Base-by-base conservation (phyloP, 129 eudicot genomes). In the Apium graveolens region DNA sequence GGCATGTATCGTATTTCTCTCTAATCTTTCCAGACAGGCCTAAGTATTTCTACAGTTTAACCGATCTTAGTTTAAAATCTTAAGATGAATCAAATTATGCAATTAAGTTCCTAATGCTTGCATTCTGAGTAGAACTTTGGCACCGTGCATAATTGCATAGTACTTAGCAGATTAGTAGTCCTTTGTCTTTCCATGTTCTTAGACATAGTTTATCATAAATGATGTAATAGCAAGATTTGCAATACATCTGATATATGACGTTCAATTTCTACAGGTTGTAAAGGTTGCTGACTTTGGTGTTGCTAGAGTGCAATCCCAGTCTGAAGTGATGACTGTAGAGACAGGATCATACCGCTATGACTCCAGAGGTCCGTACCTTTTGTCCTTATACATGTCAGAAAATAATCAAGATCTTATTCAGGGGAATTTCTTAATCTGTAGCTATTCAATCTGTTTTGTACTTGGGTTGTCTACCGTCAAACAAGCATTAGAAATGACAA, bases 391-490 rank as follows among this genome's bases (percentile, higher is more conserved):
- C 12, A 72, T 81, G 34, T 38, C 46, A 5, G 38, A 76, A n/a
- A n/a, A n/a, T n/a, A 80, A 87, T 80, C 95, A 78, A 79, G 88
- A 90, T 48, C 70, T 92, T 78, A 78, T 96, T 46, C 81, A 84
- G 76, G 99, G 99, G 62, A 90, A 89, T 75, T 89, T 96, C 32
- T 85, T 96, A 80, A 87, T 96, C 51, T 96, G 99, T 79, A 92
- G 97, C 88, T 96, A 90, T 80, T 87, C 99, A 0, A 86, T 92
- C 43, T 95, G 93, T 51, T 96, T 92, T 78, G 97, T 96, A 31
- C 91, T 96, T 26, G 99, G 99, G 72, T 89, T 89, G 60, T 96
- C 99, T 38, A 90, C 99, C 57, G 89, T 92, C 82, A 90, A 84
- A 85, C 92, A 85, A 34, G 97, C 97, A n/a, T 41, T 96, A 49